phyloP scores from a whole-genome alignment of 228 moss, liverwort and hornwort species.

The Sphagnum fallax region DNA sequence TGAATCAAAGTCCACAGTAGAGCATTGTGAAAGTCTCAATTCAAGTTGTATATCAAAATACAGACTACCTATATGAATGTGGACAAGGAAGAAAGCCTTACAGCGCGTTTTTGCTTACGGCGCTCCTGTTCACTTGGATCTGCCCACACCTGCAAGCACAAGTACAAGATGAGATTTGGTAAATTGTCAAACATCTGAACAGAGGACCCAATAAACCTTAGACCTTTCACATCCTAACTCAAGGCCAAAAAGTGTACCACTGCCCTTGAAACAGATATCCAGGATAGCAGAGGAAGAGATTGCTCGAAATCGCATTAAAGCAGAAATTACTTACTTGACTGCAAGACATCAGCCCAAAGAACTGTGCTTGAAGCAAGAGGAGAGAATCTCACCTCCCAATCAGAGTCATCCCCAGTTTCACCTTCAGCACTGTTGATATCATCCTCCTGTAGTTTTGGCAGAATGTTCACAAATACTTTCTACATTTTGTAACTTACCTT shows the following conservation, averaged over 20 bases:
- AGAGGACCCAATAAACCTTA: too few species aligned
- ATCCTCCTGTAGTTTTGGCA: slow-evolving; percentile 35
- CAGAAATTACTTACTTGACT: too few species aligned
- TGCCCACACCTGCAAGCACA: slow-evolving; percentile 61
- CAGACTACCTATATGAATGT: too few species aligned
- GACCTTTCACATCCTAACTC: too few species aligned
- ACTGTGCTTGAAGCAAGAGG: not conserved
- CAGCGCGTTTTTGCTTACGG: slow-evolving; percentile 58
- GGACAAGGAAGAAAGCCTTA: slow-evolving; percentile 9
- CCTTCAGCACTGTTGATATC: slow-evolving; percentile 47
- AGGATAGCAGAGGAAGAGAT: too few species aligned
- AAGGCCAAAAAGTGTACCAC: too few species aligned
- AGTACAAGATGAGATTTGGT: slow-evolving; percentile 1
- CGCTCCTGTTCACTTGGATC: slow-evolving; percentile 55
- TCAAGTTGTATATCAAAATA: too few species aligned
- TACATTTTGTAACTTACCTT: not conserved
- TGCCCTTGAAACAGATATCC: too few species aligned
- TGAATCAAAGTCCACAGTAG: not conserved
- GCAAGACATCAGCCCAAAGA: too few species aligned
- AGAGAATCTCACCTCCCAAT: slow-evolving; percentile 68
- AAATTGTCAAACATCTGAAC: too few species aligned
- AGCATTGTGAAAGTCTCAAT: too few species aligned
- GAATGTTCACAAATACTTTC: not conserved
- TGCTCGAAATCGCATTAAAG: too few species aligned
- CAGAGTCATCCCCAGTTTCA: slow-evolving; percentile 52